phyloP scores from a whole-genome alignment of 1,139 yeast species.

The Yamadazyma epiphylla region DNA sequence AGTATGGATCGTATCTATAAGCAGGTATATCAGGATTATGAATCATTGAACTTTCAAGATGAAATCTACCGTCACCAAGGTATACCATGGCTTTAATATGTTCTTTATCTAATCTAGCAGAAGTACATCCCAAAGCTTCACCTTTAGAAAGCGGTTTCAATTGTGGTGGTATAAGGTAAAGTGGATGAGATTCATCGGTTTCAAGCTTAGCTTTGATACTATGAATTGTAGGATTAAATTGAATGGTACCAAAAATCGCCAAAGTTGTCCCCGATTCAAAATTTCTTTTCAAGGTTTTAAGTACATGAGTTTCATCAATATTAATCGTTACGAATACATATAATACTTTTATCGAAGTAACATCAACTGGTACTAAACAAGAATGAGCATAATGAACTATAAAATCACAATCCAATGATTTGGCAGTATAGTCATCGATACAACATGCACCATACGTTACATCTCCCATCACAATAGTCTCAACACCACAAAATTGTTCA shows the following conservation, averaged over 20 bases:
- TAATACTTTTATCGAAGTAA: slow-evolving; percentile 82
- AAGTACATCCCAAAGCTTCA: slow-evolving; percentile 94
- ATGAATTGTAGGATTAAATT: slow-evolving; percentile 92
- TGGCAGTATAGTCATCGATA: slow-evolving; percentile 93
- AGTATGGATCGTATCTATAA: slow-evolving; percentile 90
- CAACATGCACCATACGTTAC: slow-evolving; percentile 99
- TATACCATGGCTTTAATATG: slow-evolving; percentile 79
- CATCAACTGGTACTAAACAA: slow-evolving; percentile 91
- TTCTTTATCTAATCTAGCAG: slow-evolving; percentile 66
- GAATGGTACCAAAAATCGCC: slow-evolving; percentile 93
- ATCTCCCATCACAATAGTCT: slow-evolving; percentile 95
- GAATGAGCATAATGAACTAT: slow-evolving; percentile 97
- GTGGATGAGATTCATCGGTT: slow-evolving; percentile 44
- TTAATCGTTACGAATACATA: slow-evolving; percentile 94
- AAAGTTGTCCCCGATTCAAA: slow-evolving; percentile 58
- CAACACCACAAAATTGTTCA: slow-evolving; percentile 86
- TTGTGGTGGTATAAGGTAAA: slow-evolving; percentile 81
- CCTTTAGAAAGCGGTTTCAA: slow-evolving; percentile 92
- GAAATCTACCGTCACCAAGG: slow-evolving; percentile 96
- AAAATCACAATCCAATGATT: slow-evolving; percentile 89
- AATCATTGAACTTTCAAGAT: slow-evolving; percentile 93
- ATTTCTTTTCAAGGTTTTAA: slow-evolving; percentile 71
- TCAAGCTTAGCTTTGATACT: slow-evolving; percentile 62
- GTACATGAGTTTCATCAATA: slow-evolving; percentile 78
- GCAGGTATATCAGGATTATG: slow-evolving; percentile 94